phyloP scores from a whole-genome alignment of 176 grass and related monocot genomes.

The Aegilops speltoides region DNA sequence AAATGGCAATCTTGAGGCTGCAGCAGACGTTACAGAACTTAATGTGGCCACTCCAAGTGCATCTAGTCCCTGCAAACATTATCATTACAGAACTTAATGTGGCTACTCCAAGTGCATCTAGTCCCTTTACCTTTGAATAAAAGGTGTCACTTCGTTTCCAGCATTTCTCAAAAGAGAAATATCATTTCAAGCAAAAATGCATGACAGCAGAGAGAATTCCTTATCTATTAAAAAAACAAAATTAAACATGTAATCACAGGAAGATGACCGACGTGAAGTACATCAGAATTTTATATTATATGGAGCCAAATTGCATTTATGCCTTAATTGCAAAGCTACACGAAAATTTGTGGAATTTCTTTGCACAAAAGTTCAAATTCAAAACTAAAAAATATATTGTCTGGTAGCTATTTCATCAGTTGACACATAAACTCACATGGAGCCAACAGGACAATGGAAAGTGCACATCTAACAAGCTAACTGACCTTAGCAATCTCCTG shows the following conservation, averaged over 20 bases:
- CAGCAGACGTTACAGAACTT: conserved; percentile 68
- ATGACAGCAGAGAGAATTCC: not conserved
- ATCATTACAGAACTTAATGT: conserved; percentile 55
- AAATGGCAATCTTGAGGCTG: conserved; percentile 74
- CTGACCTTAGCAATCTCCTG: conserved; percentile 93
- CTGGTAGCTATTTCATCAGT: not conserved
- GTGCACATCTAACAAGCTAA: not conserved
- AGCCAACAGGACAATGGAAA: not conserved
- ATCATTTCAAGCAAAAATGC: conserved; percentile 28
- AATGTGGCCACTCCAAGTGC: conserved; percentile 76
- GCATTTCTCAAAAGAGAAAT: not conserved
- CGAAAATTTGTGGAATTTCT: not conserved
- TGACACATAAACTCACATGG: not conserved
- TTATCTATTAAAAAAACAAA: not conserved
- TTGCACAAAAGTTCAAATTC: conserved; percentile 6
- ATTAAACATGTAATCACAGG: not conserved
- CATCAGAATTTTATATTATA: not conserved
- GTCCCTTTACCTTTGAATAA: conserved; percentile 42
- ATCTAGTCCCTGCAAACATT: conserved; percentile 80
- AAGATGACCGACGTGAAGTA: conserved; percentile 4
- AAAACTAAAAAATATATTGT: not conserved
- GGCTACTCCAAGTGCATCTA: conserved; percentile 73
- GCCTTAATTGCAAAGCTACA: not conserved
- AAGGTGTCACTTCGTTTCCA: not conserved
- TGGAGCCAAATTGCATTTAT: not conserved